phyloP scores from a whole-genome alignment of 1,284 basidiomycete genomes.

The Termitomyces sp. region DNA sequence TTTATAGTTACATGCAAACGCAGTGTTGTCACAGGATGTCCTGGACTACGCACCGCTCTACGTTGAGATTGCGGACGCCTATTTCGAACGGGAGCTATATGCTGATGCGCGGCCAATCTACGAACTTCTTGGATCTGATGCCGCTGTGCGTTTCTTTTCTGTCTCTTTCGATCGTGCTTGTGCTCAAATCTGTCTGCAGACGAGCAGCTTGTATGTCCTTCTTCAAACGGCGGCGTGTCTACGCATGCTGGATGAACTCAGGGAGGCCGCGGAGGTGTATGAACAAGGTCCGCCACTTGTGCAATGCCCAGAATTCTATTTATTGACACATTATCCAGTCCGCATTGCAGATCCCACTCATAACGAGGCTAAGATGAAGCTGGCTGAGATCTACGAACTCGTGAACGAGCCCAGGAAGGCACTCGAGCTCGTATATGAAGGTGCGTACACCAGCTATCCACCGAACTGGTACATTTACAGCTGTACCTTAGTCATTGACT shows the following conservation, averaged over 20 bases:
- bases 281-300: slow-evolving; percentile 58
- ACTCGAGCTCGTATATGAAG: slow-evolving; percentile 82
- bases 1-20: slow-evolving; percentile 66
- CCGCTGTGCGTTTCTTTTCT: slow-evolving; percentile 52
- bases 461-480: not conserved
- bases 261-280: slow-evolving; percentile 78
- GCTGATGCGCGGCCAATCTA: slow-evolving; percentile 76
- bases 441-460: slow-evolving; percentile 32
- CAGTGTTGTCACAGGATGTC: slow-evolving; percentile 68
- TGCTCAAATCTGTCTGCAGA: slow-evolving; percentile 32
- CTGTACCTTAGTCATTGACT: slow-evolving; percentile 52
- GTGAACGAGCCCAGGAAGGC: slow-evolving; percentile 78
- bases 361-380: slow-evolving; percentile 80
- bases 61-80: slow-evolving; percentile 80
- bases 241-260: slow-evolving; percentile 66
- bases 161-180: not conserved
- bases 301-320: not conserved
- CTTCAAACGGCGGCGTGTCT: slow-evolving; percentile 72
- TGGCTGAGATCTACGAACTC: slow-evolving; percentile 87
- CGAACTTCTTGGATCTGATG: slow-evolving; percentile 66
- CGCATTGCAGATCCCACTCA: slow-evolving; percentile 68
- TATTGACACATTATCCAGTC: slow-evolving; percentile 39
- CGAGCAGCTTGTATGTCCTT: slow-evolving; percentile 63
- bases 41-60: slow-evolving; percentile 76
- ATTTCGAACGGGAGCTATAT: slow-evolving; percentile 71